Evolutionary conservation across 2,329 filamentous ascomycete species (phyloP).

Genomic region (Beauveria sp.): DNA sequence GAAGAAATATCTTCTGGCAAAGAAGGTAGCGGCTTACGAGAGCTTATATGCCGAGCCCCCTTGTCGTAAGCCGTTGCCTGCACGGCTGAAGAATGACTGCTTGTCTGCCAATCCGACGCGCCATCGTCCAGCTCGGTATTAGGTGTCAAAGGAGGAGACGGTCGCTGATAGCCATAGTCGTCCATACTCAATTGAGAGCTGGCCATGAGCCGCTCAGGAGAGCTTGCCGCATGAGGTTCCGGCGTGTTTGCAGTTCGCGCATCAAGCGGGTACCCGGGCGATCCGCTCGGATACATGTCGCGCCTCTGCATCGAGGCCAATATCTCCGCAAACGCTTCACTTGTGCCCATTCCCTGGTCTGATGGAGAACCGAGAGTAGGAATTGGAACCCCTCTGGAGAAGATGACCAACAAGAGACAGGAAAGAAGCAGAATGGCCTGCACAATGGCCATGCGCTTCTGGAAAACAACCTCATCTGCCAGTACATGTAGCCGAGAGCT

Average conservation of each 20-base stretch:
- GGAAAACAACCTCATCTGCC: slow-evolving; percentile 82
- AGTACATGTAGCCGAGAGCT: slow-evolving; percentile 75
- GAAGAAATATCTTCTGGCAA: slow-evolving; percentile 29
- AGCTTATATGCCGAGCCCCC: slow-evolving; percentile 16
- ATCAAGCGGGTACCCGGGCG: not conserved
- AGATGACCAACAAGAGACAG: slow-evolving; percentile 81
- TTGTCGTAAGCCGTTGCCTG: slow-evolving; percentile 6
- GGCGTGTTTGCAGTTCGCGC: not conserved
- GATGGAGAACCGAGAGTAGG: slow-evolving; percentile 24
- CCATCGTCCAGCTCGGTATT: not conserved
- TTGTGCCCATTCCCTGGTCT: slow-evolving; percentile 19
- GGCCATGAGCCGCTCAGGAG: not conserved
- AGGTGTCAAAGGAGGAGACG: slow-evolving; percentile 10
- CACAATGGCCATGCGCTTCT: slow-evolving; percentile 88
- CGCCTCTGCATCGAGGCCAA: slow-evolving; percentile 14
- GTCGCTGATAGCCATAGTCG: slow-evolving; percentile 10
- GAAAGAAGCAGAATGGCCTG: slow-evolving; percentile 82
- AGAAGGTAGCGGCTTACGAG: slow-evolving; percentile 37
- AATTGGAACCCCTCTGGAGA: slow-evolving; percentile 48
- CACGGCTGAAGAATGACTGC: slow-evolving; percentile 14
- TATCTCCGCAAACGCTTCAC: slow-evolving; percentile 17
- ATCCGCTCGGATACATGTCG: slow-evolving; percentile 7
- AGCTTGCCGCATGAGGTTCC: not conserved
- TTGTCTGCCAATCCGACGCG: slow-evolving; percentile 2
- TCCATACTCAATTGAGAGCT: not conserved